A percentile compares a stretch with the other conserved stretches of the same genome.
phyloP scores from a whole-genome alignment of 768 basidiomycete genomes.

The Termitomyces titanicus region DNA sequence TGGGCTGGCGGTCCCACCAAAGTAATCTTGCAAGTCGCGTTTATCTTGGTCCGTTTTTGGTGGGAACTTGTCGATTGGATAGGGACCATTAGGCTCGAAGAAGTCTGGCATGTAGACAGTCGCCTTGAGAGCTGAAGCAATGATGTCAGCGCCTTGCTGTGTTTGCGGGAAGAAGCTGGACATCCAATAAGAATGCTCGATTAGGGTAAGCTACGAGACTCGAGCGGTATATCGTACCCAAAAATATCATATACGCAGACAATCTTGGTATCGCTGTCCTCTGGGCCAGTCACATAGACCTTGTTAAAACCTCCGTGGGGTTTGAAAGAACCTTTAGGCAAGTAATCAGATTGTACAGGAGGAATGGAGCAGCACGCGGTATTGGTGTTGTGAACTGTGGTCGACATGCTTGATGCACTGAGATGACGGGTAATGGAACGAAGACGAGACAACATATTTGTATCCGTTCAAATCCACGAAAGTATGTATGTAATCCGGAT shows the following conservation, averaged over 20 bases:
- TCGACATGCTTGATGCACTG: conserved; percentile 31
- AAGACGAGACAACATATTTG: conserved; percentile 28
- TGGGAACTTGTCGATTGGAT: conserved; percentile 46
- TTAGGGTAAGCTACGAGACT: background rate
- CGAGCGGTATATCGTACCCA: conserved; percentile 32
- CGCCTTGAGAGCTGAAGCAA: conserved; percentile 47
- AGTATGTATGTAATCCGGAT: no score
- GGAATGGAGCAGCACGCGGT: conserved; percentile 53
- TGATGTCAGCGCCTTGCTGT: conserved; percentile 62
- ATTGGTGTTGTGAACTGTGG: conserved; percentile 35
- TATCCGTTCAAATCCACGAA: no score
- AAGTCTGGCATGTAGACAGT: conserved; percentile 68
- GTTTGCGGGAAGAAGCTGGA: conserved; percentile 57
- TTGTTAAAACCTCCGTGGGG: conserved; percentile 45
- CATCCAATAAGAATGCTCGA: background rate
- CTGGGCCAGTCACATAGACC: conserved; percentile 50
- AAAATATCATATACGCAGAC: conserved; percentile 65
- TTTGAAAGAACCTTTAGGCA: conserved; percentile 46
- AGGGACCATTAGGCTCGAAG: conserved; percentile 51
- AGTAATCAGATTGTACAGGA: conserved; percentile 49
- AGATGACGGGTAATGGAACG: conserved; percentile 37
- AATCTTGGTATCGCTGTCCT: conserved; percentile 44
- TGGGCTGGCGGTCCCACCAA: conserved; percentile 48
- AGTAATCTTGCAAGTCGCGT: conserved; percentile 52
- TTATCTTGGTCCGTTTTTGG: conserved; percentile 52